Conservation (phyloP, 306 rosid species). For the Cyclanthera cordifolia region DNA sequence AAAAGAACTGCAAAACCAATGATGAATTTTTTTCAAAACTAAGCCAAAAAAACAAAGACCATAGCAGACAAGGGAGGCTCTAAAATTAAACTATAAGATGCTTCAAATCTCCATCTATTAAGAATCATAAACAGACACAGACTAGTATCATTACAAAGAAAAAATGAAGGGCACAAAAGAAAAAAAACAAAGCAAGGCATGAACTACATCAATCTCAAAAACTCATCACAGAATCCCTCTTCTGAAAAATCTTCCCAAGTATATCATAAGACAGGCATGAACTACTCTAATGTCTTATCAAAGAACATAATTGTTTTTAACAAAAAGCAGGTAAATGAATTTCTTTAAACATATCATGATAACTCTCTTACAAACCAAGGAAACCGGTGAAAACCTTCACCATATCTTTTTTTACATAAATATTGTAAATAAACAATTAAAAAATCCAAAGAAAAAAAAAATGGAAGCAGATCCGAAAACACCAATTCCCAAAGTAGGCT, state of each 20-base stretch:
- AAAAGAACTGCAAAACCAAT: constrained; percentile 25
- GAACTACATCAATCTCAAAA: background rate
- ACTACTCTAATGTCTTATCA: background rate
- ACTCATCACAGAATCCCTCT: background rate
- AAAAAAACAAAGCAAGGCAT: background rate
- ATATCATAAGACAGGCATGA: background rate
- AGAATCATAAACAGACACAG: background rate
- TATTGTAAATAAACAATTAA: background rate
- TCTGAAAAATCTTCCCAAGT: background rate
- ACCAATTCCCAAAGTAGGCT: background rate
- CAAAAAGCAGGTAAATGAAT: background rate
- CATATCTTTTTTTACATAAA: background rate
- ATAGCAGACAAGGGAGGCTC: background rate
- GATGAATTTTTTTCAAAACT: background rate
- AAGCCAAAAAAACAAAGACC: background rate
- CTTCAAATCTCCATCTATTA: background rate
- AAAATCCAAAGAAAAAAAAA: no score
- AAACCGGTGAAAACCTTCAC: background rate
- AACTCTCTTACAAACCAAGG: background rate
- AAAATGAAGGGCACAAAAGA: background rate
- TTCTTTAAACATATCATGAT: background rate
- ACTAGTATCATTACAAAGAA: background rate
- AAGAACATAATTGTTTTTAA: background rate
- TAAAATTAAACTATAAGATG: background rate
- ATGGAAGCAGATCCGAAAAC: background rate